Percentiles rank a stretch among this genome's conserved stretches.
Conservation (phyloP, 116 monocot genomes). For the Zostera marina region DNA sequence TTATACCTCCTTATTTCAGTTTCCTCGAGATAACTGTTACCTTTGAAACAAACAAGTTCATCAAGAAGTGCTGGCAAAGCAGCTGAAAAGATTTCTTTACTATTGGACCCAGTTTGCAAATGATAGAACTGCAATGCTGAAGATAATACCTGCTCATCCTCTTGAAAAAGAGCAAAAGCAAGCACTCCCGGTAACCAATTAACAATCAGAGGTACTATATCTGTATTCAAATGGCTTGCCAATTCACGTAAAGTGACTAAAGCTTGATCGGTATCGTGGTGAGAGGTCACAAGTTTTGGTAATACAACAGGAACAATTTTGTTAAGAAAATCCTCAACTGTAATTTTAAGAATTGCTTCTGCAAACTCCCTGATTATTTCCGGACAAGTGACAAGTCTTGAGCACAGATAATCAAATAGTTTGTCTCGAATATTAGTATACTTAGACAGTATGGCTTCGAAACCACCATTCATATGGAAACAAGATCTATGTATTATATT, state of each 20-base stretch:
- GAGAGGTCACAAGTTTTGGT: constrained; percentile 71
- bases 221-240: constrained; percentile 51
- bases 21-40: constrained; percentile 32
- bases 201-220: constrained; percentile 53
- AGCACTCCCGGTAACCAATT: constrained; percentile 85
- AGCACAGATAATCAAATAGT: constrained; percentile 64
- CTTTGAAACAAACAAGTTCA: constrained; percentile 76
- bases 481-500: constrained; percentile 41
- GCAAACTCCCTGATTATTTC: constrained; percentile 60
- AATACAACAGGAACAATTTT: constrained; percentile 71
- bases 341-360: constrained; percentile 54
- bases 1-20: constrained; percentile 67
- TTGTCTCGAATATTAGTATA: constrained; percentile 41
- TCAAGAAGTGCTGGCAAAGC: constrained; percentile 85
- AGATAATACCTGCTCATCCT: constrained; percentile 43
- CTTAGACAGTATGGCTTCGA: constrained; percentile 50
- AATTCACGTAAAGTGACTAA: constrained; percentile 41
- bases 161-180: constrained; percentile 62
- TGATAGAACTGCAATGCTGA: constrained; percentile 84
- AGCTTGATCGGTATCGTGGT: constrained; percentile 44
- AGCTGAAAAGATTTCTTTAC: constrained; percentile 85
- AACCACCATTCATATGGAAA: constrained; percentile 47
- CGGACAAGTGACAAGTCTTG: constrained; percentile 42
- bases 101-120: constrained; percentile 61
- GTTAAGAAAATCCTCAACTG: constrained; percentile 46